Base-by-base conservation (phyloP, 2,329 filamentous ascomycete species). In the Furcasterigmium sp. region DNA sequence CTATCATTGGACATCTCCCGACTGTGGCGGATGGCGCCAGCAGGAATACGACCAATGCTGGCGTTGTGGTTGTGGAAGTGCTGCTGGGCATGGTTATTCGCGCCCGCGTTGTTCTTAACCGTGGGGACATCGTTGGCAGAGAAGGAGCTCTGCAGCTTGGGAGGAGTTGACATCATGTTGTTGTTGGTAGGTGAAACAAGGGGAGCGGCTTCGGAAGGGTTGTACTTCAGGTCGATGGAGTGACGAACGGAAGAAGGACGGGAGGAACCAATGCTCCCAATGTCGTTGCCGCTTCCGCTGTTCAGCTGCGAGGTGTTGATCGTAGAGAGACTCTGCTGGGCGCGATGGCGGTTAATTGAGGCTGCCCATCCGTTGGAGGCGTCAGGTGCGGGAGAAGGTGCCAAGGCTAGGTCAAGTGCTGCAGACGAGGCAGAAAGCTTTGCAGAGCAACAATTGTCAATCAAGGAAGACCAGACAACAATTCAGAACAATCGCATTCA, bases 101-200 rank as follows among this genome's bases (percentile, higher is more conserved):
- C 67, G 38, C 68, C 73, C 43, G 77, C 75, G 42, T 77, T 72
- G 52, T 75, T 84, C 76, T 93, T 95, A 57, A 90, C 72, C 8
- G 90, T 94, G 5, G 90, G 87, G 17, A 96, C 75, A 57, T 97
- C 91, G 62, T 86, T 93, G 42, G 88, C 82, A 9, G 93, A 96
- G 68, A 87, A 96, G 0, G 91, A 96, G 36, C 86, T 84, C 64
- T 91, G 87, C 45, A 95, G 65, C 69, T 87, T 89, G 23, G 84
- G 81, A 28, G 85, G 79, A 42, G 79, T 78, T 20, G 78, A 73
- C 61, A 85, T 76, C 46, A 64, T 63, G 46, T 76, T 71, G 45
- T 60, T 76, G 20, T 66, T 61, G 14, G 76, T 64, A 3, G 78
- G 67, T 21, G 73, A 64, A 48, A 73, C 67, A 39, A 67, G 58